Base-by-base conservation (phyloP, 1,139 yeast species). In the Candida glucosophila region DNA sequence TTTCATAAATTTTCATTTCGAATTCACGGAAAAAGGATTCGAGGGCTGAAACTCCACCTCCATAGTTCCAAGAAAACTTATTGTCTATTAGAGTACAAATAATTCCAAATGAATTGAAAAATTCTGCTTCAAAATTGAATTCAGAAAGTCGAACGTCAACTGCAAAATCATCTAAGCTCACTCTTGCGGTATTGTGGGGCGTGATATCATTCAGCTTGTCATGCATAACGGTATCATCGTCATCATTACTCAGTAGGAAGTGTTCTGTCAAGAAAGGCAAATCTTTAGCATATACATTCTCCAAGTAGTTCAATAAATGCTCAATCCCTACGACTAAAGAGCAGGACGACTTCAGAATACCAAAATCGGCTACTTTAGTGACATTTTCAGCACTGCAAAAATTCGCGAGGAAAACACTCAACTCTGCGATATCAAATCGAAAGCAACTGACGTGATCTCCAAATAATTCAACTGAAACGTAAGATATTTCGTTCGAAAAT, bases 21-120 rank as follows among this genome's bases (percentile, higher is more conserved):
- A 42, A 26, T 24, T 49, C 52, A 22, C 49, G 50, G 4, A 53
- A 21, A 12, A 41, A 25, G 2, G 49, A 39, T 7, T 46, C 47
- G 7, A 47, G 23, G 10, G 39, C 37, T 1, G 40, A 18, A 0
- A 40, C 30, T 3, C 44, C 47, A 4, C 37, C 41, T 3, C 37
- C 22, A 12, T 41, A 27, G 6, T 32, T 31, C 3, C 40, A 11
- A 2, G 35, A 28, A 13, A 52, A 22, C 20, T 36, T 40, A 17
- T 35, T 47, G 22, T 46, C 49, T 19, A 36, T 34, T 2, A 49
- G 23, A 4, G 27, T 29, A 5, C 48, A 46, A 14, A 26, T 31
- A 3, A 43, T 21, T 9, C 27, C 35, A 11, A 47, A 27, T 3
- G 58, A 43, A 13, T 38, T 26, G 4, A 54, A 24, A 2, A 44